phyloP scores from a whole-genome alignment of 2,329 filamentous ascomycete genomes.

The Cytospora paraplurivora region DNA sequence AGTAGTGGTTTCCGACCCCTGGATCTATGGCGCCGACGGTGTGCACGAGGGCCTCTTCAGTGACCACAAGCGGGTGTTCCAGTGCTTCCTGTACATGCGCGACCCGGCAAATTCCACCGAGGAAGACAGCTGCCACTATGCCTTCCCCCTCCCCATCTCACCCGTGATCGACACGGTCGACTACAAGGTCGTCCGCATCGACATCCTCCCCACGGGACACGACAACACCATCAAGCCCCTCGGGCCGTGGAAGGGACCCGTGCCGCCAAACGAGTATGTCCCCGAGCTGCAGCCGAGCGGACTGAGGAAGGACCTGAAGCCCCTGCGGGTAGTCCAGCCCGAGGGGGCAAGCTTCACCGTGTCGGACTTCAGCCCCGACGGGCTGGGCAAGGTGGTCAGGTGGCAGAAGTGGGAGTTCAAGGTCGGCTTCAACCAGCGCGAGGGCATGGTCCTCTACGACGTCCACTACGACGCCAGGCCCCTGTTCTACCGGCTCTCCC shows the following conservation, averaged over 20 bases:
- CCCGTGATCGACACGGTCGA: slow-evolving; percentile 66
- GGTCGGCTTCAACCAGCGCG: slow-evolving; percentile 65
- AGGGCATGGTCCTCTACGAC: slow-evolving; percentile 65
- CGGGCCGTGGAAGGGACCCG: slow-evolving; percentile 55
- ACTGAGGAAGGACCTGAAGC: slow-evolving; percentile 62
- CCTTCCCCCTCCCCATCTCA: slow-evolving; percentile 66
- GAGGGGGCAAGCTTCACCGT: slow-evolving; percentile 61
- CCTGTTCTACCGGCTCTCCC: slow-evolving; percentile 60
- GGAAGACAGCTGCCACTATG: slow-evolving; percentile 69
- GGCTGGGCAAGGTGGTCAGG: slow-evolving; percentile 34
- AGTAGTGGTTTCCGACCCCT: slow-evolving; percentile 62
- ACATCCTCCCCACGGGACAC: slow-evolving; percentile 67
- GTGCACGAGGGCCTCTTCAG: slow-evolving; percentile 49
- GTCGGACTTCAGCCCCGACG: slow-evolving; percentile 32
- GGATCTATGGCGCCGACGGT: slow-evolving; percentile 64
- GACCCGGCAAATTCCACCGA: slow-evolving; percentile 62
- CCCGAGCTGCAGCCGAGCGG: slow-evolving; percentile 57
- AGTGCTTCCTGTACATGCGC: slow-evolving; percentile 68
- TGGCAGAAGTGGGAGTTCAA: slow-evolving; percentile 59
- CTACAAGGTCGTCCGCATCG: slow-evolving; percentile 68
- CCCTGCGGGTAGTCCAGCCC: slow-evolving; percentile 63
- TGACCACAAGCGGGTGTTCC: slow-evolving; percentile 53
- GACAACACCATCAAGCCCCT: slow-evolving; percentile 60
- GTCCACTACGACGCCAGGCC: slow-evolving; percentile 61
- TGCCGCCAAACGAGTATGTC: slow-evolving; percentile 63